phyloP scores from a whole-genome alignment of 805 yeast genomes.

The Metschnikowia koreensis region DNA sequence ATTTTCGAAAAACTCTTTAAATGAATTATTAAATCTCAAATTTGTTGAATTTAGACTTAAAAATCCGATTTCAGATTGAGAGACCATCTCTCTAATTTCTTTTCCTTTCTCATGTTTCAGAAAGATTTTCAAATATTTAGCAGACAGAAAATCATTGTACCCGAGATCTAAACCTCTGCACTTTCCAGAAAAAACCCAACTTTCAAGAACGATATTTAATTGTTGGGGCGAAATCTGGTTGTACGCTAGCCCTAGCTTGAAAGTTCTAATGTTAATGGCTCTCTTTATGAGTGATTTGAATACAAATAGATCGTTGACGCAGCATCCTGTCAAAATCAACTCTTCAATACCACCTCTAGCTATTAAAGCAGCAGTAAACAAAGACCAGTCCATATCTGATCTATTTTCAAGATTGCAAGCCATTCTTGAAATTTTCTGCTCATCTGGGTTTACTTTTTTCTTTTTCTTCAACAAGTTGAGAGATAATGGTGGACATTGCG shows the following conservation, averaged over 20 bases:
- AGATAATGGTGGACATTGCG: slow-evolving; percentile 58
- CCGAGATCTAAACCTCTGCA: slow-evolving; percentile 79
- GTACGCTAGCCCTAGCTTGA: slow-evolving; percentile 73
- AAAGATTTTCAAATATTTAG: slow-evolving; percentile 34
- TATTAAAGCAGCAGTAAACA: slow-evolving; percentile 66
- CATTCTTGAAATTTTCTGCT: slow-evolving; percentile 40
- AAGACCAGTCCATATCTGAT: slow-evolving; percentile 79
- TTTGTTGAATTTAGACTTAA: slow-evolving; percentile 67
- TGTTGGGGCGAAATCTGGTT: slow-evolving; percentile 65
- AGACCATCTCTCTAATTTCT: slow-evolving; percentile 19
- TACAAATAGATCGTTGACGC: slow-evolving; percentile 52
- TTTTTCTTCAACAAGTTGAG: slow-evolving; percentile 44
- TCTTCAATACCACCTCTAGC: slow-evolving; percentile 78
- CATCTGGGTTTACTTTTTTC: slow-evolving; percentile 26
- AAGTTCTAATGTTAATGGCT: slow-evolving; percentile 55
- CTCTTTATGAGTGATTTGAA: slow-evolving; percentile 55
- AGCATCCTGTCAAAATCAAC: slow-evolving; percentile 72
- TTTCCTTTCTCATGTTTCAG: slow-evolving; percentile 28
- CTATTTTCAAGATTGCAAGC: slow-evolving; percentile 52
- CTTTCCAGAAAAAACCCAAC: slow-evolving; percentile 52
- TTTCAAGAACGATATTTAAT: slow-evolving; percentile 46
- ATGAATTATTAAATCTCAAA: slow-evolving; percentile 46
- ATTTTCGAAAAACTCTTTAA: slow-evolving; percentile 51
- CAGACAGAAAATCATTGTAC: slow-evolving; percentile 63
- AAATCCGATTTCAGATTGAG: slow-evolving; percentile 34